Evolutionary conservation across 2,329 filamentous ascomycete species (phyloP), one percentile per base, ranked within the genome.

Genomic region (Chaetomium strumarium): DNA sequence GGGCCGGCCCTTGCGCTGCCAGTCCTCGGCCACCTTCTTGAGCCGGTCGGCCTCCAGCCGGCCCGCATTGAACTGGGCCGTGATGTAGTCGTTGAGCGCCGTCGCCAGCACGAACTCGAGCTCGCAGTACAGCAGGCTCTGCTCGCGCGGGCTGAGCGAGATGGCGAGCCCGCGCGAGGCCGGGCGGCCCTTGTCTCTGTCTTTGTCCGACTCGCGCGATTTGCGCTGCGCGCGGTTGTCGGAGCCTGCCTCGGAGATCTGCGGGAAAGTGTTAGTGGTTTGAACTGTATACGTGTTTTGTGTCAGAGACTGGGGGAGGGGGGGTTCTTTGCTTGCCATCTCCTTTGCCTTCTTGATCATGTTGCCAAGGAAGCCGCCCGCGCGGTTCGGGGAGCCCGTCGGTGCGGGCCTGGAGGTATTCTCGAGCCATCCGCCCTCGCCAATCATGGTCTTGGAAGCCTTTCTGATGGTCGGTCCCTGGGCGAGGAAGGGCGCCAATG

Each of bases 41-140:
- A 78, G 72, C 60, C 78, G 76, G 58, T 74, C 71, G 0, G 73
- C 67, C 6, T 76, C 69, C 5, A 83, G 68, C 1, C 77, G 77
- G n/a, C 78, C 79, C n/a, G 72, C 72, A 58, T 77, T 73, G 52
- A 80, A 70, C 62, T 83, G 77, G 14, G 69, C 63, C 11, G 70
- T 72, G 52, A 82, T 75, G 66, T 79, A 83, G 11, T 67, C 64
- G 51, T 80, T 75, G 31, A 82, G 63, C 0, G 74, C 73, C 5
- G 71, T 74, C 53, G 72, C 74, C n/a, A 83, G 63, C 52, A 73
- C 66, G 58, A 74, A 83, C 61, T 81, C 78, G 8, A 83, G 72
- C 63, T 83, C 79, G 62, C 78, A 79, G 63, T 80, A 82, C 8
- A 83, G 64, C 9, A 83, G 71, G 46, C 75, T 78, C 61, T 83